phyloP scores from a whole-genome alignment of 1,284 basidiomycete genomes.

The Gymnopus androsaceus region DNA sequence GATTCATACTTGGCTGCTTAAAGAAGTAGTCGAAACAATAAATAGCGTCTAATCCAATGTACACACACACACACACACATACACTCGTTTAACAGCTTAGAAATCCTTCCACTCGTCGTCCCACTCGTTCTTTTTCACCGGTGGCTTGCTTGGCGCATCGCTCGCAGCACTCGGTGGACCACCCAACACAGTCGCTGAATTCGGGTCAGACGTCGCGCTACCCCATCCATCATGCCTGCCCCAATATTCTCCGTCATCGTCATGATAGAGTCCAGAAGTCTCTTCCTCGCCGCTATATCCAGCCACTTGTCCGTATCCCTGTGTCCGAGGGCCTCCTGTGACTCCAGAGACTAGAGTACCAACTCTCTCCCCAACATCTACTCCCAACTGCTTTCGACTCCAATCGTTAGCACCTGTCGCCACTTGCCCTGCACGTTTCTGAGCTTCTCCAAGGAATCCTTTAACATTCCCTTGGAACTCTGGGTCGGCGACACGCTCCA shows the following conservation, averaged over 20 bases:
- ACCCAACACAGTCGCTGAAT: neutral
- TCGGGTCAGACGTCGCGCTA: constrained; percentile 8
- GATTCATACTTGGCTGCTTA: neutral
- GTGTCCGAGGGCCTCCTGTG: constrained; percentile 45
- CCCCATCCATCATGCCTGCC: constrained; percentile 8
- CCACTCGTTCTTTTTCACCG: constrained; percentile 56
- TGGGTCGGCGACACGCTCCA: constrained; percentile 77
- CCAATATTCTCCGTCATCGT: constrained; percentile 51
- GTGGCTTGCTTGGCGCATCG: constrained; percentile 21
- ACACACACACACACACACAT: neutral
- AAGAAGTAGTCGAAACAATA: neutral
- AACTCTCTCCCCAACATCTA: constrained; percentile 76
- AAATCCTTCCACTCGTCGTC: constrained; percentile 81
- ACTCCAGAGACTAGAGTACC: constrained; percentile 60
- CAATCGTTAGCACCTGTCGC: constrained; percentile 70
- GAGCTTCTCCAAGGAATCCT: constrained; percentile 70
- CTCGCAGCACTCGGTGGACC: constrained; percentile 18
- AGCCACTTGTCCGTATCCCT: constrained; percentile 59
- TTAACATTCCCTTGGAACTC: constrained; percentile 70
- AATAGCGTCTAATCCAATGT: neutral
- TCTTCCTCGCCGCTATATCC: constrained; percentile 49
- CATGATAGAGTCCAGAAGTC: constrained; percentile 57
- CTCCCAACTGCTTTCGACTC: constrained; percentile 72
- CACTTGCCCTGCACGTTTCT: constrained; percentile 57
- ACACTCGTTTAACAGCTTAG: constrained; percentile 34